Base-by-base conservation (phyloP, 306 rosid genomes). In the Begonia peltatifolia region DNA sequence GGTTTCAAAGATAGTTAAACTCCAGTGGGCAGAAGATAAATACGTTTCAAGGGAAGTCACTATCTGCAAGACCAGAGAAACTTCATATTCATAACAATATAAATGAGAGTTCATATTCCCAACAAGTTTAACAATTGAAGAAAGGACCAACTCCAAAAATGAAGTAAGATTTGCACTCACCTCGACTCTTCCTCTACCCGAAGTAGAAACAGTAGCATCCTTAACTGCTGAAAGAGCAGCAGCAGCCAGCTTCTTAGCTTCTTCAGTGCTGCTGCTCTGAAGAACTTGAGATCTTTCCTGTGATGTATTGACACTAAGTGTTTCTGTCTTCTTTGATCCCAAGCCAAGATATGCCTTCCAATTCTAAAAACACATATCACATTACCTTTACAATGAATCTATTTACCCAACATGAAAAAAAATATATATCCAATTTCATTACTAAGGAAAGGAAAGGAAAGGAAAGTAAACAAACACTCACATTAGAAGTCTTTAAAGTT, bases 271-370 rank as follows among this genome's bases (percentile, higher is more conserved):
- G 62, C 71, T 67, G 68, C 63, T 69, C 50, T 64, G 73, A 44
- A n/a, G 6, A 38, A 52, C 54, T 54, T 42, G 56, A 53, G 62
- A 41, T 63, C 51, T 76, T 76, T 68, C 72, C 52, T 54, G 68
- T 23, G 75, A 58, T 41, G 60, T 51, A 62, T 64, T 63, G 35
- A 72, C 71, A 62, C 38, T 65, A 9, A 47, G 58, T 36, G 84
- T 67, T 51, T 55, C 83, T 11, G 71, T 55, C 30, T 65, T 64
- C 74, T 78, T 90, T 51, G 95, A 74, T 13, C 71, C 64, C 67
- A 90, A 59, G 14, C 95, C 99, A 71, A 90, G 76, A 76, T 74
- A 75, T 50, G 87, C 66, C 81, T 60, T 76, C 90, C 92, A 90
- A 58, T 79, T 81, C 95, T 86, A 59, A 1, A 5, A 30, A 30